Evolutionary conservation across 306 rosid genomes (phyloP), one percentile per base, ranked within the genome.

Genomic region (Hippophae gyantsensis): DNA sequence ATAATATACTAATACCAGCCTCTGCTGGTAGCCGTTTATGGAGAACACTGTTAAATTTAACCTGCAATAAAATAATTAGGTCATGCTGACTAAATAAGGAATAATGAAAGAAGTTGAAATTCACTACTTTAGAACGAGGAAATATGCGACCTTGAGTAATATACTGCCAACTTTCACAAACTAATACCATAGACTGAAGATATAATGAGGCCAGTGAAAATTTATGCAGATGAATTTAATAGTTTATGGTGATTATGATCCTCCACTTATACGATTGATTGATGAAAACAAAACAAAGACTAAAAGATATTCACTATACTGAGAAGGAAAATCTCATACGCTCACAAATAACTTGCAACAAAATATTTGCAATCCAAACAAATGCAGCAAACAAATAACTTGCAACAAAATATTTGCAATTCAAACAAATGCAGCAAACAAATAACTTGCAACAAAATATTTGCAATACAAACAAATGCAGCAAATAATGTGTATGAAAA

Each of bases 1-100:
- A 92, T 55, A 78, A 57, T 23, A 84, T 88, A 64, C 73, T 78
- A 70, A 86, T 52, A 69, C 93, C 93, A 69, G 96, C 60, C 80
- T 92, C 99, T 42, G 88, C 81, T 63, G 96, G 95, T 23, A 92
- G 83, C 38, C 90, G 74, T 72, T 85, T 88, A 43, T 74, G 81
- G 68, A 92, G 92, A 69, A 87, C 86, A 68, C 96, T 85, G 49
- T 87, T 92, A 68, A 92, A 92, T 96, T 85, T 88, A 74, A 92
- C 74, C 99, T 92, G 88, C 80, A 81, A 81, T 47, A 55, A 72
- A 73, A 73, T 44, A 43, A 23, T 26, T 45, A 62, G 61, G 18
- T 48, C 61, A 10, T 50, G 42, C 42, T 66, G 59, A 55, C n/a
- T 56, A 45, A 57, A 60, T 55, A 50, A 32, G 69, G 61, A 76